A percentile compares a stretch with the other conserved stretches of the same genome.
phyloP scores from a whole-genome alignment of 2,329 filamentous ascomycete species.

The Alternaria sp. region DNA sequence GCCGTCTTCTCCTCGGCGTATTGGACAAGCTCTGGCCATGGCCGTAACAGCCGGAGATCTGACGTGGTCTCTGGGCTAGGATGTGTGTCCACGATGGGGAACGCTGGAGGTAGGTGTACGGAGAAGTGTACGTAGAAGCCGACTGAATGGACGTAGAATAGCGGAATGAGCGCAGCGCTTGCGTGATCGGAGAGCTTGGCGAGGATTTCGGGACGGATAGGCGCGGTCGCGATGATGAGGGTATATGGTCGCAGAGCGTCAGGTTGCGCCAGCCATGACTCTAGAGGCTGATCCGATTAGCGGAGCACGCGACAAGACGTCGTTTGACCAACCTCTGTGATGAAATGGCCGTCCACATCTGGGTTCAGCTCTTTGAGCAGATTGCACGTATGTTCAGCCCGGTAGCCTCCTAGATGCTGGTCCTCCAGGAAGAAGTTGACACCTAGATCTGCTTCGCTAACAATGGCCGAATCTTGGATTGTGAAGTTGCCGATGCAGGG shows the following conservation, averaged over 20 bases:
- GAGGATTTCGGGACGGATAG: conserved; percentile 61
- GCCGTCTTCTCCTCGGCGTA: conserved; percentile 72
- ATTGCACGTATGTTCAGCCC: conserved; percentile 78
- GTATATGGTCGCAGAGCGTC: conserved; percentile 58
- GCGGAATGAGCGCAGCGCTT: conserved; percentile 67
- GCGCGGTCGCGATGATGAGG: conserved; percentile 66
- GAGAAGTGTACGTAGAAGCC: conserved; percentile 93
- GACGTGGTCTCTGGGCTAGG: conserved; percentile 84
- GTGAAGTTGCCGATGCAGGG: conserved; percentile 91
- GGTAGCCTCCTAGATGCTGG: conserved; percentile 73
- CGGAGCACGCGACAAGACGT: neutral
- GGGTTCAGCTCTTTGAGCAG: conserved; percentile 88
- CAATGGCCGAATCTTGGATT: conserved; percentile 79
- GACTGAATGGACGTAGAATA: conserved; percentile 84
- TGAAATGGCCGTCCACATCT: conserved; percentile 80
- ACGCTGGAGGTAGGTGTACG: conserved; percentile 76
- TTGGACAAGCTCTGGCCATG: conserved; percentile 80
- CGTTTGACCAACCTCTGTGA: conserved; percentile 57
- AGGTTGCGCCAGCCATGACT: conserved; percentile 52
- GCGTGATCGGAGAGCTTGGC: conserved; percentile 58
- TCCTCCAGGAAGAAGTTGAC: conserved; percentile 97
- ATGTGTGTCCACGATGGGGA: conserved; percentile 94
- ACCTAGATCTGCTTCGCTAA: conserved; percentile 84
- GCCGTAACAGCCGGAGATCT: conserved; percentile 81
- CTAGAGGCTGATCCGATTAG: conserved; percentile 48